These are phyloP conservation scores for Ilyonectria mors-panacis DNA, from an alignment of 2,329 filamentous ascomycete genomes.

Conservation along the genomic window DNA sequence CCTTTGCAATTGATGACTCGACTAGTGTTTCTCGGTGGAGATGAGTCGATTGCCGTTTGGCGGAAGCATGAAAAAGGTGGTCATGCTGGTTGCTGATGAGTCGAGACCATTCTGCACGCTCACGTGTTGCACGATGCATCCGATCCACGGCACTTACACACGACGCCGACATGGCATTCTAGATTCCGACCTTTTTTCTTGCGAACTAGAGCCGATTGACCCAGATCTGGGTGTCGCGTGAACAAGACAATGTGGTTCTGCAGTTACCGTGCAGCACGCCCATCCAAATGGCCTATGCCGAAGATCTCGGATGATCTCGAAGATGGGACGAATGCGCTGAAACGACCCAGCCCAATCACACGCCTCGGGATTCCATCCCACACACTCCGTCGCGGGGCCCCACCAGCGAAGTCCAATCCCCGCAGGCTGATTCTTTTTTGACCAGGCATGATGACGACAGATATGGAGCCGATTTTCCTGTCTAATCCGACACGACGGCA, in stretches of 20 bases:
- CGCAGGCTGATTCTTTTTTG: constrained; percentile 32
- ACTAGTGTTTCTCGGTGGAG: background rate
- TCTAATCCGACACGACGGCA: constrained; percentile 7
- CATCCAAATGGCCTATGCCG: constrained; percentile 9
- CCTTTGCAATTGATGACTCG: background rate
- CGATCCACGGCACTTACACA: background rate
- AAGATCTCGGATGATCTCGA: constrained; percentile 24
- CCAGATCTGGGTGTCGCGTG: background rate
- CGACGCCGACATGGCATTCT: background rate
- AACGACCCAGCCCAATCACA: constrained; percentile 29
- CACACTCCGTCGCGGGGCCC: constrained; percentile 19
- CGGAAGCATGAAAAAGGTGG: background rate
- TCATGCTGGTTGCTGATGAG: background rate
- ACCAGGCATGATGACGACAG: constrained; percentile 33
- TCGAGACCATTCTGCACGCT: background rate
- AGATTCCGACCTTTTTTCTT: background rate
- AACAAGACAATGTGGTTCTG: background rate
- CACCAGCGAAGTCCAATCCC: constrained; percentile 26
- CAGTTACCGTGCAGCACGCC: background rate
- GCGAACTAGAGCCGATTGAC: background rate
- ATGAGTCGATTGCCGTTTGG: background rate
- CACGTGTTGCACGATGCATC: background rate
- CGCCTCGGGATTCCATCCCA: constrained; percentile 15
- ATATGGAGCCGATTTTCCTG: constrained; percentile 12
- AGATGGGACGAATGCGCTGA: constrained; percentile 20